Base-by-base conservation (phyloP, 768 basidiomycete species). In the Trametes sanguinea region DNA sequence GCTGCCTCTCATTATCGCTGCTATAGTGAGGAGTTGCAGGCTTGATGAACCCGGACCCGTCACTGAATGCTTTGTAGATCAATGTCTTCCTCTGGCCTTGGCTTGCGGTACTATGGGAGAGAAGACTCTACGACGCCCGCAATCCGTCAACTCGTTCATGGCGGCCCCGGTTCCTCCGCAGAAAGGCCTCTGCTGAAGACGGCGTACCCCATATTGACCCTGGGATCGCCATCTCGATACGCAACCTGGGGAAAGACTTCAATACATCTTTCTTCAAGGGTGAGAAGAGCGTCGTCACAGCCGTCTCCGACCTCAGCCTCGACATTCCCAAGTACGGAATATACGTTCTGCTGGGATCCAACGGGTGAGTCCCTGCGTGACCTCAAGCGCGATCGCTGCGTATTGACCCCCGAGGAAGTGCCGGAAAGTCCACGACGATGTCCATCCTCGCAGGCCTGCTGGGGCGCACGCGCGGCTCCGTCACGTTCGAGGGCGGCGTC, bases 281-380 rank as follows among this genome's bases (percentile, higher is more conserved):
- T 37, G 76, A 76, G 50, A 83, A 83, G 57, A 74, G 74, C 6
- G 65, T 69, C 3, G 83, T 92, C 5, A 84, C 80, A 8, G 90
- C 91, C 2, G 81, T 92, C 32, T 75, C 77, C 2, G 84, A 89
- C 61, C 80, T 93, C 32, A 85, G 83, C 5, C 71, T 92, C 43
- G 81, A 88, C 64, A 80, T 93, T 10, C 90, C 90, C 2, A 85
- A 85, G 66, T 77, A 75, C 6, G 89, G 90, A 7, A 90, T 92
- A n/a, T 92, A 85, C 67, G 89, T 91, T 32, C 76, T 92, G 8
- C 75, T 92, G 10, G 90, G 90, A 30, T 85, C 89, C 1, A 89
- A 90, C 63, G 88, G 87, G 85, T 76, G 29, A 35, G 75, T 68
- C n/a, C n/a, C 2, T 22, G 22, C 22, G 22, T 22, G 6, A 3